phyloP scores from a whole-genome alignment of 331 rosid species.

The Stylosanthes scabra region DNA sequence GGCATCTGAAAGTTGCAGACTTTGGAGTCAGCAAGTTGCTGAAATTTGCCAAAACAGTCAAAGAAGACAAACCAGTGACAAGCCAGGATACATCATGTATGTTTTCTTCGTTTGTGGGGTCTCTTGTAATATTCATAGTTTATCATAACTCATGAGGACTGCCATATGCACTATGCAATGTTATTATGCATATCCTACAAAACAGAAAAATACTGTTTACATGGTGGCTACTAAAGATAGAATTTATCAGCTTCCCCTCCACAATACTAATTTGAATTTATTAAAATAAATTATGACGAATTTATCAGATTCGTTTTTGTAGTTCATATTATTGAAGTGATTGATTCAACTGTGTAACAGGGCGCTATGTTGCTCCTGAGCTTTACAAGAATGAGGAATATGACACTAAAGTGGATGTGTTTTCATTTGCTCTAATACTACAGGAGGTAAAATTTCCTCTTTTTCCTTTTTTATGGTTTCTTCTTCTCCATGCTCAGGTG shows the following conservation, averaged over 20 bases:
- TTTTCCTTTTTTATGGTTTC: background rate
- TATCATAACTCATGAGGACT: constrained; percentile 5
- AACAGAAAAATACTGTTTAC: constrained; percentile 5
- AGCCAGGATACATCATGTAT: constrained; percentile 79
- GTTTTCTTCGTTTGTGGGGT: constrained; percentile 39
- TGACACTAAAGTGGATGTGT: constrained; percentile 88
- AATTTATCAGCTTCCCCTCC: constrained; percentile 19
- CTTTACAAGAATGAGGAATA: constrained; percentile 81
- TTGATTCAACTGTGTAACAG: constrained; percentile 42
- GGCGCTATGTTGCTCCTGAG: constrained; percentile 96
- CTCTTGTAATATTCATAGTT: constrained; percentile 13
- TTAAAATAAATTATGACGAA: constrained; percentile 4
- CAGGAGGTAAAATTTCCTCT: constrained; percentile 76
- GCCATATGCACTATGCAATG: constrained; percentile 17
- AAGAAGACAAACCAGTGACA: constrained; percentile 80
- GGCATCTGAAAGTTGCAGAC: constrained; percentile 95
- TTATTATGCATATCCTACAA: constrained; percentile 19
- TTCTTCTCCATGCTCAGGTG: background rate
- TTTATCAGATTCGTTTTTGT: constrained; percentile 19
- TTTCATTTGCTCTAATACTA: constrained; percentile 88
- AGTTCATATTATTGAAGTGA: constrained; percentile 30
- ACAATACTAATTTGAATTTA: constrained; percentile 28
- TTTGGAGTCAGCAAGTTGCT: constrained; percentile 96
- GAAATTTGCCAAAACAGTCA: constrained; percentile 69
- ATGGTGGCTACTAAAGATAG: background rate